Evolutionary conservation across 2,329 filamentous ascomycete genomes (phyloP).

Genomic region (Plectosphaerella sp.): DNA sequence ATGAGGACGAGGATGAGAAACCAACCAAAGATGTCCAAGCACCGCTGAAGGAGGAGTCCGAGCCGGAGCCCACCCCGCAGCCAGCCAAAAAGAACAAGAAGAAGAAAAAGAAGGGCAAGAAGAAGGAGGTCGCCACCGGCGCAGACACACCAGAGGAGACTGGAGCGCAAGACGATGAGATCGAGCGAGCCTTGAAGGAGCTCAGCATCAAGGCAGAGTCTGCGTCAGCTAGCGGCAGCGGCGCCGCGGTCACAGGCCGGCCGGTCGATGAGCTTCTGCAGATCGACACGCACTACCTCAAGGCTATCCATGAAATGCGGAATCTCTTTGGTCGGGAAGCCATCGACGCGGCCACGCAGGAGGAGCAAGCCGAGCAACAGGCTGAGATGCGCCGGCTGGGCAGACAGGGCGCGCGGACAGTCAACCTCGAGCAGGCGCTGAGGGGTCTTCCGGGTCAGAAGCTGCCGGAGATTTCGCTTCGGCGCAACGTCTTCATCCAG

Average conservation of each 20-base stretch:
- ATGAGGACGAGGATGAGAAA: slow-evolving; percentile 24
- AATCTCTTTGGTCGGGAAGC: slow-evolving; percentile 51
- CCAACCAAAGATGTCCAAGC: slow-evolving; percentile 21
- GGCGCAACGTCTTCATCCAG: slow-evolving; percentile 79
- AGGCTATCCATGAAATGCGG: slow-evolving; percentile 87
- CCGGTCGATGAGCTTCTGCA: slow-evolving; percentile 34
- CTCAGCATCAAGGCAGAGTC: slow-evolving; percentile 32
- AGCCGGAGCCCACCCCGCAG: slow-evolving; percentile 12
- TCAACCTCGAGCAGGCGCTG: slow-evolving; percentile 54
- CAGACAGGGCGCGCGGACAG: slow-evolving; percentile 34
- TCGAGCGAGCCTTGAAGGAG: slow-evolving; percentile 49
- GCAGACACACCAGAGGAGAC: slow-evolving; percentile 8
- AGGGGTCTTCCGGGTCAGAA: slow-evolving; percentile 55
- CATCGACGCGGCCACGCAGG: slow-evolving; percentile 49
- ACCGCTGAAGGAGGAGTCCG: slow-evolving; percentile 7
- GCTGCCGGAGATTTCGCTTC: slow-evolving; percentile 65
- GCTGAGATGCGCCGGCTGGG: slow-evolving; percentile 26
- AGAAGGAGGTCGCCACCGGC: slow-evolving; percentile 18
- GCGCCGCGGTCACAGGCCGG: slow-evolving; percentile 7
- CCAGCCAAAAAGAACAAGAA: slow-evolving; percentile 32
- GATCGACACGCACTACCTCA: slow-evolving; percentile 66
- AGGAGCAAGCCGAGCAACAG: slow-evolving; percentile 40
- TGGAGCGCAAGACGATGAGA: slow-evolving; percentile 42
- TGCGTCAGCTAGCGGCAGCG: slow-evolving; percentile 3
- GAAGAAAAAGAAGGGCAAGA: slow-evolving; percentile 30